Conservation (phyloP, 2,329 filamentous ascomycete genomes). For the Aspergillus pseudoglaucus region DNA sequence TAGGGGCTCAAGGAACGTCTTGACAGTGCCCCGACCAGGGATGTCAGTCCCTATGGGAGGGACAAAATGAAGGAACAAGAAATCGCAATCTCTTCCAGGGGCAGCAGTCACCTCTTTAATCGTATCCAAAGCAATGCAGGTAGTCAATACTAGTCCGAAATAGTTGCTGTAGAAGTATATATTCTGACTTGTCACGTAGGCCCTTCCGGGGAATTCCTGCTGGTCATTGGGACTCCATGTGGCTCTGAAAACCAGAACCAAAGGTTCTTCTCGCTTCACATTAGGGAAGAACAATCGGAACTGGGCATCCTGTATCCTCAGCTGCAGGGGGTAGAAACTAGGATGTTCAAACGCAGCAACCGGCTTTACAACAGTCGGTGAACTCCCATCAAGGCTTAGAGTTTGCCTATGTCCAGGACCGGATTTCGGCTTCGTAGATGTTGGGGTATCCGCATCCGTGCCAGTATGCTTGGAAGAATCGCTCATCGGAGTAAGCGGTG, state of each 20-base stretch:
- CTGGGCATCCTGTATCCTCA: constrained; percentile 83
- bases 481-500: constrained; percentile 16
- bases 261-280: constrained; percentile 68
- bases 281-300: constrained; percentile 87
- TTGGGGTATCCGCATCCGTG: constrained; percentile 14
- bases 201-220: constrained; percentile 72
- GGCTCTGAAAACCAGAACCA: constrained; percentile 86
- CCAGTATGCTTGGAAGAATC: constrained; percentile 20
- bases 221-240: constrained; percentile 75
- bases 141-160: constrained; percentile 81
- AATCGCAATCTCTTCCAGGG: constrained; percentile 86
- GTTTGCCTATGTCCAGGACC: constrained; percentile 48
- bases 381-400: constrained; percentile 47
- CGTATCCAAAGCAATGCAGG: constrained; percentile 64
- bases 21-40: constrained; percentile 73
- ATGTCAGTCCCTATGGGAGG: constrained; percentile 56
- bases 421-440: constrained; percentile 18
- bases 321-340: constrained; percentile 69
- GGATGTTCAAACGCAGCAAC: constrained; percentile 53
- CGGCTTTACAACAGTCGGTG: constrained; percentile 28
- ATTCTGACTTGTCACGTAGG: constrained; percentile 79
- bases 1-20: constrained; percentile 85
- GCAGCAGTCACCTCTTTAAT: constrained; percentile 87
- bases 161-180: constrained; percentile 97
- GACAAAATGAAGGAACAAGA: constrained; percentile 76